Evolutionary conservation across 441 rosid species (phyloP).

Genomic region (Jatropha podagrica): DNA sequence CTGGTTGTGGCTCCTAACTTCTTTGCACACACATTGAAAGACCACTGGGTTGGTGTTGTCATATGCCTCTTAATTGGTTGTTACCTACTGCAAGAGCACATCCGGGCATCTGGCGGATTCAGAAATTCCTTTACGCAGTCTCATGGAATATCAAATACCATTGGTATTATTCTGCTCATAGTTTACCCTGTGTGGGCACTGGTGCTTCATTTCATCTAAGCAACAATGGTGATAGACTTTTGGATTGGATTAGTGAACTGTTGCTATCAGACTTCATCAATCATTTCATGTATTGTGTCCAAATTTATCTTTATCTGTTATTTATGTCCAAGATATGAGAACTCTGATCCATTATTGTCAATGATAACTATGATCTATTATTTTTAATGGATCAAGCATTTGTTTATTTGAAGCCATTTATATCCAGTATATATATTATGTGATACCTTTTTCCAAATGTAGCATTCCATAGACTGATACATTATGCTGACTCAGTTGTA

Average conservation of each 20-base stretch:
- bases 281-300: not conserved
- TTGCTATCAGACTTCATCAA: slow-evolving; percentile 1
- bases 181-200: slow-evolving; percentile 84
- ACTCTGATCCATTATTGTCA: not conserved
- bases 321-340: not conserved
- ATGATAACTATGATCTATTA: not conserved
- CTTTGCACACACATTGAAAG: slow-evolving; percentile 50
- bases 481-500: too few species aligned
- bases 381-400: not conserved
- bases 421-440: too few species aligned
- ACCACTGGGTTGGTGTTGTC: slow-evolving; percentile 52
- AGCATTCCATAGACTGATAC: not conserved
- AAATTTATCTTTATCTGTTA: too few species aligned
- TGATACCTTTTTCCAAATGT: not conserved
- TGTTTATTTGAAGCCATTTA: not conserved
- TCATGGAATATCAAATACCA: slow-evolving; percentile 76
- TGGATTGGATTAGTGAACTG: not conserved
- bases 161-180: slow-evolving; percentile 71
- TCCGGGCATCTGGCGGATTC: slow-evolving; percentile 85
- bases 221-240: not conserved
- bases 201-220: slow-evolving; percentile 43
- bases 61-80: slow-evolving; percentile 71
- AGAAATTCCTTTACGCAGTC: slow-evolving; percentile 73
- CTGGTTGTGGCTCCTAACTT: slow-evolving; percentile 69
- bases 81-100: slow-evolving; percentile 84